phyloP scores from a whole-genome alignment of 2,329 filamentous ascomycete species.

The Aspergillus calidoustus region DNA sequence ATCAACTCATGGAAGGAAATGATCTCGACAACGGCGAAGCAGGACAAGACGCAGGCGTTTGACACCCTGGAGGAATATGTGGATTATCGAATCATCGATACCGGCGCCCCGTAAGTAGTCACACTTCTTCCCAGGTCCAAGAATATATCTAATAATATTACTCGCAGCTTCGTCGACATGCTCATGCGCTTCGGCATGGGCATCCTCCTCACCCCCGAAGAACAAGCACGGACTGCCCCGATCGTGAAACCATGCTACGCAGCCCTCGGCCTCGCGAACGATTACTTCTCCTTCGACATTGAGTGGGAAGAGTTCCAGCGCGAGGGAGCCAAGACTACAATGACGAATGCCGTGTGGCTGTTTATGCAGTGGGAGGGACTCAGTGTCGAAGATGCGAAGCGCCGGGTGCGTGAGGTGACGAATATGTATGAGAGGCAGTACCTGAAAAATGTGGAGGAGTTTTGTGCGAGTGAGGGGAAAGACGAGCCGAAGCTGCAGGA shows the following conservation, averaged over 20 bases:
- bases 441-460: constrained; percentile 11
- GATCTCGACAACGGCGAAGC: constrained; percentile 23
- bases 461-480: constrained; percentile 1
- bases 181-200: constrained; percentile 26
- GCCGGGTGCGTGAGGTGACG: constrained; percentile 14
- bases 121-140: too few relatives aligned
- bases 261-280: constrained; percentile 25
- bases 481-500: constrained; percentile 1
- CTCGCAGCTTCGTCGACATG: constrained; percentile 18
- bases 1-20: constrained; percentile 26
- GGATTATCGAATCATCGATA: constrained; percentile 27
- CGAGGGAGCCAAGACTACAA: neutral
- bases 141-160: neutral
- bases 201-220: constrained; percentile 15
- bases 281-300: constrained; percentile 25
- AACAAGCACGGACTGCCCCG: constrained; percentile 14
- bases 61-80: constrained; percentile 22
- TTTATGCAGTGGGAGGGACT: constrained; percentile 24
- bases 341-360: constrained; percentile 26
- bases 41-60: constrained; percentile 24
- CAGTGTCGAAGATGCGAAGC: constrained; percentile 16
- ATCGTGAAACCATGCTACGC: constrained; percentile 22
- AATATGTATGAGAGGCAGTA: constrained; percentile 19
- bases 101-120: constrained; percentile 19
- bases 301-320: constrained; percentile 23